Conservation (phyloP, 2,329 filamentous ascomycete species). For the Davidsoniella neocaledoniae region DNA sequence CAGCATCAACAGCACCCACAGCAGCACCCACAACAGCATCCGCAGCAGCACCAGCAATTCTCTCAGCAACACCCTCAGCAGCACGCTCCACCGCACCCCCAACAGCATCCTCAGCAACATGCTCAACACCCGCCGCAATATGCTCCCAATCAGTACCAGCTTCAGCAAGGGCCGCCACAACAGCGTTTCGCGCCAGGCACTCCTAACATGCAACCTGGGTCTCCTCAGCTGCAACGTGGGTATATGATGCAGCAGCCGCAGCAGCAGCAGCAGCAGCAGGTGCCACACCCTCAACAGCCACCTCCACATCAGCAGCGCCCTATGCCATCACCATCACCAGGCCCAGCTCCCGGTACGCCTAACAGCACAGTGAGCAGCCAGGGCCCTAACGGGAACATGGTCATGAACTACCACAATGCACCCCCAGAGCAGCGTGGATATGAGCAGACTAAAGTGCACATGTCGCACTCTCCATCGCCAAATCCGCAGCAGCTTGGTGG, state of each 20-base stretch:
- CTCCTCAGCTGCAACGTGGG: conserved; percentile 8
- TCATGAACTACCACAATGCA: background rate
- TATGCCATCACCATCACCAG: conserved; percentile 11
- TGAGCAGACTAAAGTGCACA: conserved; percentile 33
- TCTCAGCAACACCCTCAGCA: conserved; percentile 19
- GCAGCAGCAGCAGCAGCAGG: background rate
- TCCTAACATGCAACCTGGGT: conserved; percentile 11
- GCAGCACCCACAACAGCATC: conserved; percentile 5
- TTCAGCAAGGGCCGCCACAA: conserved; percentile 7
- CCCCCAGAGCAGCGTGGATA: conserved; percentile 33
- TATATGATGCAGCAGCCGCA: conserved; percentile 12
- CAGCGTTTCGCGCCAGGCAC: conserved; percentile 5
- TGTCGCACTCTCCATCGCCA: conserved; percentile 20
- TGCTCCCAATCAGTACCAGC: background rate
- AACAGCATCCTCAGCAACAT: conserved; percentile 19
- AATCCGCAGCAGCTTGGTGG: conserved; percentile 16
- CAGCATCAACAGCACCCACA: conserved; percentile 16
- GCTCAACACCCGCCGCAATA: background rate
- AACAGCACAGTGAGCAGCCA: conserved; percentile 2
- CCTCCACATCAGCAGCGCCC: conserved; percentile 5
- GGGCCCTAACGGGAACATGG: conserved; percentile 4
- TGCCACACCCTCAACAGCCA: background rate
- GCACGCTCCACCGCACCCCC: conserved; percentile 10
- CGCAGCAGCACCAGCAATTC: conserved; percentile 18
- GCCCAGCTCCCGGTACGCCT: conserved; percentile 9